Base-by-base conservation (phyloP, 345 rosid genomes). In the Jatropha curcas region DNA sequence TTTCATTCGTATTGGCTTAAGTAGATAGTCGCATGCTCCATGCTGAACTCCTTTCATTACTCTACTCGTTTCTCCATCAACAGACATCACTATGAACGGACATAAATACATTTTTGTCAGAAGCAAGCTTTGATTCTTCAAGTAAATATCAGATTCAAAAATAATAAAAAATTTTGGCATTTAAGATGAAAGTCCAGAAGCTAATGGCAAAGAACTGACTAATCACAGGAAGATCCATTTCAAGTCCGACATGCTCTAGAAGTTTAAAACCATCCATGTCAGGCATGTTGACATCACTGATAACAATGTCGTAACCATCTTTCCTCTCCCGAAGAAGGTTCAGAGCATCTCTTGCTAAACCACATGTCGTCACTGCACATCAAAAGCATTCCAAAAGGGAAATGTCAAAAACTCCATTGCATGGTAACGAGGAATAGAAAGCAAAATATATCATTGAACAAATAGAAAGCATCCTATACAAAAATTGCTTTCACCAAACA, bases 231-330 rank as follows among this genome's bases (percentile, higher is more conserved):
- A 95, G 95, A 80, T 95, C 99, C 86, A 95, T 83, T 77, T 95
- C 99, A 20, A 95, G 91, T 51, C 99, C 99, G 68, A 92, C 98
- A 25, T 82, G 94, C 76, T 95, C 99, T 7, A 95, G 92, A 68
- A 95, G 99, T 68, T 89, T 95, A 73, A 95, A 95, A 4, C 99
- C 99, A 55, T 95, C 98, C 98, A 94, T 94, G 84, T 94, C 98
- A n/a, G 98, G 98, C 98, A 94, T 94, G 87, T 92, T 90, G 14
- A 94, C 98, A 70, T 92, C 98, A 63, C 98, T 94, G 70, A 95
- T 89, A 37, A 94, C 98, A 41, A 92, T 95, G 76, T 90, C 98
- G 71, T 82, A 94, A n/a, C 92, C 91, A 52, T 90, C 97, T 77
- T 94, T 92, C 82, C 88, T 88, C 71, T 92, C 96, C 0, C 97